These are phyloP conservation scores for Carex scoparia DNA, from an alignment of 176 grass and related monocot genomes.

Conservation along the genomic window DNA sequence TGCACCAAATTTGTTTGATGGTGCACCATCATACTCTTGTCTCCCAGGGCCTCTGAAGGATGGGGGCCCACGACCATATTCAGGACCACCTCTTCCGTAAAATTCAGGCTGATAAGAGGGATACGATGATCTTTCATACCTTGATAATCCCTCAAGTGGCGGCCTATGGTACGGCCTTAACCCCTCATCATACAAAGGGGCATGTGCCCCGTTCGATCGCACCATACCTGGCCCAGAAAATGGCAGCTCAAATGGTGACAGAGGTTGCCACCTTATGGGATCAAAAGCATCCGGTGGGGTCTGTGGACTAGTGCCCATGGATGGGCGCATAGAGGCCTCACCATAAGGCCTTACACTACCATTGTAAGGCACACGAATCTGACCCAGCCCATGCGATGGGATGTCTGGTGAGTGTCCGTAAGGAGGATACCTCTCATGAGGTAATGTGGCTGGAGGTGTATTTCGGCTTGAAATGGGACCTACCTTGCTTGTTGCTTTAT, in stretches of 20 bases:
- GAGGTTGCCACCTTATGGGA: constrained; percentile 22
- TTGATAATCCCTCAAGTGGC: constrained; percentile 8
- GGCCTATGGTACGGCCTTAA: not conserved
- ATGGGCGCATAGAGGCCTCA: constrained; percentile 37
- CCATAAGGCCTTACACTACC: constrained; percentile 26
- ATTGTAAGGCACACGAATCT: constrained; percentile 26
- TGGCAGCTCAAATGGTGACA: constrained; percentile 42
- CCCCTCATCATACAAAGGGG: not conserved
- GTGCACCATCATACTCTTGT: constrained; percentile 11
- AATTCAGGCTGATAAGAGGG: constrained; percentile 31
- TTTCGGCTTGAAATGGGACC: not conserved
- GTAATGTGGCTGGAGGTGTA: constrained; percentile 25
- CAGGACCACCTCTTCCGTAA: constrained; percentile 31
- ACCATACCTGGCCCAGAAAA: not conserved
- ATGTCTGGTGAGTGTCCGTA: constrained; percentile 31
- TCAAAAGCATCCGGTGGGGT: constrained; percentile 29
- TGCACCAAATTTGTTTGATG: not conserved
- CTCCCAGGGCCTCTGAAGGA: constrained; percentile 50
- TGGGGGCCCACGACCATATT: constrained; percentile 53
- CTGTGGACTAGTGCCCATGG: constrained; percentile 32
- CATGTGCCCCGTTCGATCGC: constrained; percentile 5
- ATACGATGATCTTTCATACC: constrained; percentile 9
- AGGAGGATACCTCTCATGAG: constrained; percentile 34
- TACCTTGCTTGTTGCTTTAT: not conserved
- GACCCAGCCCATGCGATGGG: constrained; percentile 26